phyloP scores from a whole-genome alignment of 2,329 filamentous ascomycete genomes.

The Didymella segeticola region DNA sequence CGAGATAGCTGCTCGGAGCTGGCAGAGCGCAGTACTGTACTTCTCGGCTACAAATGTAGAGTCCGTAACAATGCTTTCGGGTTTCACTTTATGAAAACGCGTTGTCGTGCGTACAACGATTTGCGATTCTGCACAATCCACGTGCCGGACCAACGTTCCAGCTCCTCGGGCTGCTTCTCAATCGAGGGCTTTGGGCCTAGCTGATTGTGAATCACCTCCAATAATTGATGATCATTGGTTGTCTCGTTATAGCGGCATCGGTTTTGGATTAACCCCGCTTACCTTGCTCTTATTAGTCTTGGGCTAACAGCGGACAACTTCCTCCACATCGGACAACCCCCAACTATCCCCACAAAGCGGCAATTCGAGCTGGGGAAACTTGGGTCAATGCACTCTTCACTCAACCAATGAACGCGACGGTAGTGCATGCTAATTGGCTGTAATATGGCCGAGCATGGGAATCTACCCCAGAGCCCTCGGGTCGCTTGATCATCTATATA shows the following conservation, averaged over 20 bases:
- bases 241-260: slow-evolving; percentile 2
- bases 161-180: not conserved
- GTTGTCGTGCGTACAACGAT: not conserved
- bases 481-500: slow-evolving; percentile 3
- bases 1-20: no score
- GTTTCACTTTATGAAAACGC: not conserved
- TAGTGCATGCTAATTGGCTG: slow-evolving; percentile 12
- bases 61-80: not conserved
- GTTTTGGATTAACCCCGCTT: slow-evolving; percentile 6
- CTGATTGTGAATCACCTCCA: not conserved
- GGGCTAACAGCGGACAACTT: slow-evolving; percentile 1
- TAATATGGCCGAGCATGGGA: not conserved
- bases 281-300: slow-evolving; percentile 6
- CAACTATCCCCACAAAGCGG: slow-evolving; percentile 13
- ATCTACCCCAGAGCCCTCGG: not conserved
- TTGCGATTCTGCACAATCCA: not conserved
- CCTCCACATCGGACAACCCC: slow-evolving; percentile 29
- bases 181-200: not conserved
- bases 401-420: slow-evolving; percentile 2
- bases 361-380: slow-evolving; percentile 7
- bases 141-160: slow-evolving; percentile 5
- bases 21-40: not conserved
- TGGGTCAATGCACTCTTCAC: slow-evolving; percentile 12
- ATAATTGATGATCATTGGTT: not conserved
- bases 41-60: slow-evolving; percentile 12